A percentile compares a stretch with the other conserved stretches of the same genome.
phyloP scores from a whole-genome alignment of 139 green algal genomes.

The Chlamydomonas sp. region DNA sequence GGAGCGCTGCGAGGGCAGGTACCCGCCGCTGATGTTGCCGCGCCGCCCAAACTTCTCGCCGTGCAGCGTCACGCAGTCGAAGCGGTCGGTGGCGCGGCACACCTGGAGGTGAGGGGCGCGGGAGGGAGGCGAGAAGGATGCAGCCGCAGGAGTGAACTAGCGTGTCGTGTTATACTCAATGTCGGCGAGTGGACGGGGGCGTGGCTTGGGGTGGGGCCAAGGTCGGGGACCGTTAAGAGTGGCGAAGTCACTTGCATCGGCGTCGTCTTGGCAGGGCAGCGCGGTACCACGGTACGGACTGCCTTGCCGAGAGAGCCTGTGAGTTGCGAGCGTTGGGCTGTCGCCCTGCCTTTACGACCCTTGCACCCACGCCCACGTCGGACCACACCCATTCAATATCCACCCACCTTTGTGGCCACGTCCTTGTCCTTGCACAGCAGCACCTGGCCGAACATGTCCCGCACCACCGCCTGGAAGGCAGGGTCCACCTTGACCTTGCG shows the following conservation, averaged over 20 bases:
- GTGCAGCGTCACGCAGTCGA: constrained; percentile 94
- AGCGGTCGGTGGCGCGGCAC: constrained; percentile 25
- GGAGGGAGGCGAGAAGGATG: background rate
- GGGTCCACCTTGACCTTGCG: constrained; percentile 77
- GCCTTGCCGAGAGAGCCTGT: no score
- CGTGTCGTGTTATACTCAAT: no score
- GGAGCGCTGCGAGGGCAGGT: background rate
- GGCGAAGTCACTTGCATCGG: no score
- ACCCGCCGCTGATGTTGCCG: constrained; percentile 37
- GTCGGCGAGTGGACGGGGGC: no score
- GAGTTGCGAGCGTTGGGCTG: no score
- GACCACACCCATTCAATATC: background rate
- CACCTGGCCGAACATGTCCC: constrained; percentile 80
- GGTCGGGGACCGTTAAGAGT: no score
- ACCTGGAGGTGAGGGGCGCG: background rate
- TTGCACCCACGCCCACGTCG: no score
- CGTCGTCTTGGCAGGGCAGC: no score
- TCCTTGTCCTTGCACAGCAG: constrained; percentile 79
- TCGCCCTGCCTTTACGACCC: no score
- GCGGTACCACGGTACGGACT: no score
- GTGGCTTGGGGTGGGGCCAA: no score
- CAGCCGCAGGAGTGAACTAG: no score
- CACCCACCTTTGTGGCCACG: constrained; percentile 59
- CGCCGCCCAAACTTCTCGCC: constrained; percentile 75
- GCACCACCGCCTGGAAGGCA: constrained; percentile 70